A percentile compares a stretch with the other conserved stretches of the same genome.
These are phyloP conservation scores for Skeletonema grethae DNA, from an alignment of 108 stramenopile genomes.

Conservation along the genomic window DNA sequence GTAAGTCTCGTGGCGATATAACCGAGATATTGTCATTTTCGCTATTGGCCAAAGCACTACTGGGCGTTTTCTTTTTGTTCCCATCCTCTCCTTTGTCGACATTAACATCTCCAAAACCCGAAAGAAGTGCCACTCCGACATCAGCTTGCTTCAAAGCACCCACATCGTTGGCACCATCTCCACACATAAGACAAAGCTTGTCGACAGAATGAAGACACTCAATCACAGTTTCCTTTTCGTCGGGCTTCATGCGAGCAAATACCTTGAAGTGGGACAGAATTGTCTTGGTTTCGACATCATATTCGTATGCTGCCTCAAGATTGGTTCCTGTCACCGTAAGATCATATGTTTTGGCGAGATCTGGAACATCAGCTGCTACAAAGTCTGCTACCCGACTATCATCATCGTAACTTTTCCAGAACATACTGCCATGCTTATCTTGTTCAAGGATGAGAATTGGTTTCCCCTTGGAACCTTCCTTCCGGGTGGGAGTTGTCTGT, in stretches of 20 bases:
- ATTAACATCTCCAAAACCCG: slow-evolving; percentile 95
- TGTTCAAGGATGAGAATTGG: slow-evolving; percentile 82
- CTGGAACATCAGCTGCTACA: slow-evolving; percentile 63
- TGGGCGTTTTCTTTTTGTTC: slow-evolving; percentile 49
- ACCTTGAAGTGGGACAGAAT: slow-evolving; percentile 87
- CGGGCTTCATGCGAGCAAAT: slow-evolving; percentile 96
- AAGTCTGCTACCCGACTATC: slow-evolving; percentile 57
- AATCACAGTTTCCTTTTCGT: slow-evolving; percentile 95
- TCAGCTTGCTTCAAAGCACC: slow-evolving; percentile 92
- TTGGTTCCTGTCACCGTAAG: slow-evolving; percentile 86
- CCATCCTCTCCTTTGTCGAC: slow-evolving; percentile 78
- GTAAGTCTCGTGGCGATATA: slow-evolving; percentile 63
- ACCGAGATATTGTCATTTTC: slow-evolving; percentile 45
- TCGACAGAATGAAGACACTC: slow-evolving; percentile 85
- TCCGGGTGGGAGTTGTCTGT: slow-evolving; percentile 4
- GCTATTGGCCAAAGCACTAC: slow-evolving; percentile 10
- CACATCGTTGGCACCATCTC: slow-evolving; percentile 97
- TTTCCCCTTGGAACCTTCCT: slow-evolving; percentile 37
- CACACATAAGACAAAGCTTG: slow-evolving; percentile 92
- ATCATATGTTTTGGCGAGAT: slow-evolving; percentile 72
- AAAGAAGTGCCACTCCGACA: slow-evolving; percentile 92
- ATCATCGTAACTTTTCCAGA: slow-evolving; percentile 90
- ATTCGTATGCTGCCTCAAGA: slow-evolving; percentile 77
- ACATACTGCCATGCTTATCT: slow-evolving; percentile 52
- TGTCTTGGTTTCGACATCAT: slow-evolving; percentile 65